Base-by-base conservation (phyloP, 148 eudicot species). In the Spergularia marina region DNA sequence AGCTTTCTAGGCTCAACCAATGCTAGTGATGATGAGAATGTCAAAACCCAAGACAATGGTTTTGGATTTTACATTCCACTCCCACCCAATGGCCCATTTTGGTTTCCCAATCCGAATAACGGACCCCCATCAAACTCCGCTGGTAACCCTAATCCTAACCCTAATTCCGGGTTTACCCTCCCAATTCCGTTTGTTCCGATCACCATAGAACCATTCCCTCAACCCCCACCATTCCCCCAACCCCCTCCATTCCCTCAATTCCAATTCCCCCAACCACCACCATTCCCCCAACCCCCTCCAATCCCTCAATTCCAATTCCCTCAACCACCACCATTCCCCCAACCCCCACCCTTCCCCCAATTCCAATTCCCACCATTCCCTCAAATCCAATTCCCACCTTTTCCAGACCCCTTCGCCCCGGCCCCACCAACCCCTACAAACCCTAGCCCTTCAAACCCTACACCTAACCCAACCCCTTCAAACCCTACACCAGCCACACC, bases 371-470 rank as follows among this genome's bases (percentile, higher is more conserved):
- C 65, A 39, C 65, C 66, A 30, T 62, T 62, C n/a, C 40, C 15
- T 30, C 36, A 30, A 30, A 44, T 44, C 47, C 10, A 34, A 4
- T 63, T 63, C 47, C 67, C 67, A 34, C 53, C 69, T 7, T 65
- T 65, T 51, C 68, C 68, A 0, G 18, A 65, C 69, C 69, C 69
- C 17, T 65, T 65, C 47, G 69, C 49, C 53, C 69, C 51, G 25
- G 34, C 64, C 64, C 64, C 64, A 59, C 64, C 62, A 5, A 58
- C 17, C 6, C 41, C 66, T 41, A 25, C 65, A 34, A n/a, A 60
- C 67, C 36, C 36, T 30, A 30, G 36, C 36, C 36, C 36, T 30
- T 30, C 62, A 3, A 6, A 30, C 36, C 36, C 74, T 23, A 53
- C 7, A 15, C 36, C 36, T 3, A 30, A 30, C 36, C 36, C 36